Percentiles rank a stretch among this genome's conserved stretches.
Conservation (phyloP, 768 basidiomycete species). For the Plicaturopsis crispa region DNA sequence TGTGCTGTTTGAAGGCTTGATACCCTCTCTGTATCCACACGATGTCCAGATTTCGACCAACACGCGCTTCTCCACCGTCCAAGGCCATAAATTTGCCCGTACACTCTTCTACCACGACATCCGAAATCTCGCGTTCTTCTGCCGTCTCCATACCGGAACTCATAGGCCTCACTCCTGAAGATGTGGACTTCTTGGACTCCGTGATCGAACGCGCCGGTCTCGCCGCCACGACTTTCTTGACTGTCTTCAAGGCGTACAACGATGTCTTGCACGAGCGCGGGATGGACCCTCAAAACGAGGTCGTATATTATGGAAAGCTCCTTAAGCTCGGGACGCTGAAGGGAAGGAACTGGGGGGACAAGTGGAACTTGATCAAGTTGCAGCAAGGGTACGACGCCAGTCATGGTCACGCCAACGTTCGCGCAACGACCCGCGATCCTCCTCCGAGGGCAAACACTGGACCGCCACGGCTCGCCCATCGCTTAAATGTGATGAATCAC, state of each 20-base stretch:
- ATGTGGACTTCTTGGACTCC: slow-evolving; percentile 68
- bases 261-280: slow-evolving; percentile 68
- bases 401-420: slow-evolving; percentile 7
- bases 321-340: slow-evolving; percentile 78
- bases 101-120: slow-evolving; percentile 4
- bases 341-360: slow-evolving; percentile 74
- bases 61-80: slow-evolving; percentile 24
- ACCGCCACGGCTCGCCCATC: slow-evolving; percentile 17
- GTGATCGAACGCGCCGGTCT: slow-evolving; percentile 65
- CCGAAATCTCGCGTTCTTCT: slow-evolving; percentile 15
- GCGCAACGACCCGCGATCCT: slow-evolving; percentile 11
- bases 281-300: slow-evolving; percentile 70
- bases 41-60: slow-evolving; percentile 26
- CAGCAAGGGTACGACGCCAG: slow-evolving; percentile 35
- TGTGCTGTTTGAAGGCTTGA: no score
- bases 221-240: slow-evolving; percentile 66
- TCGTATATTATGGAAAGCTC: slow-evolving; percentile 74
- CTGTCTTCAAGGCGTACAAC: slow-evolving; percentile 82
- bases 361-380: slow-evolving; percentile 68
- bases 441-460: no score
- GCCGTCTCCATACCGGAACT: slow-evolving; percentile 17
- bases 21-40: no score
- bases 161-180: slow-evolving; percentile 34
- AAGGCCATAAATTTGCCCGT: slow-evolving; percentile 6
- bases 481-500: slow-evolving; percentile 18